These are phyloP conservation scores for Trypanosoma lewisi DNA, from an alignment of 208 protist species.

Conservation along the genomic window DNA sequence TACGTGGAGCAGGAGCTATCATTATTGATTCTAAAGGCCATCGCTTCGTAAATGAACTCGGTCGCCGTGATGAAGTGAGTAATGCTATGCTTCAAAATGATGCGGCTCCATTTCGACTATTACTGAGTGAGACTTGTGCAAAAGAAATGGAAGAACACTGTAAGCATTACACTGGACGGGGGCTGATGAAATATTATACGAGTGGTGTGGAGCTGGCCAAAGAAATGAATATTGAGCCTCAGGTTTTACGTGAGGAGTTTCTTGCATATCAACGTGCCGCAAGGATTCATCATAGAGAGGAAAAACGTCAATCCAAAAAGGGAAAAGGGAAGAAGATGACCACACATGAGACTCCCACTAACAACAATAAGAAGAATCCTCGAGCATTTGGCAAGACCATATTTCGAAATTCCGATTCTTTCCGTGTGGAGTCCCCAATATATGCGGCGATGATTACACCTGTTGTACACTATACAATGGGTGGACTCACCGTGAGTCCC, in stretches of 20 bases:
- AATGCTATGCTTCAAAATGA: constrained; percentile 55
- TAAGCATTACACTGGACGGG: constrained; percentile 76
- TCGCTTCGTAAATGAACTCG: constrained; percentile 96
- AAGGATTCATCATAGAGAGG: constrained; percentile 23
- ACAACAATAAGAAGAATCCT: too few species aligned
- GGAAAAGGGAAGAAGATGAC: constrained; percentile 43
- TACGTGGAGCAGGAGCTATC: too few species aligned
- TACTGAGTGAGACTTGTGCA: constrained; percentile 54
- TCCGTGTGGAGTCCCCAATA: constrained; percentile 41
- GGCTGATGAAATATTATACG: constrained; percentile 65
- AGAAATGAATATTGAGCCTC: constrained; percentile 33
- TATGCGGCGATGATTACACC: constrained; percentile 88
- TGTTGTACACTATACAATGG: constrained; percentile 96
- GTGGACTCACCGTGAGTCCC: constrained; percentile 82
- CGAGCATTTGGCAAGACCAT: constrained; percentile 90
- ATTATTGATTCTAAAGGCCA: too few species aligned
- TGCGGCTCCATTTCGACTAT: constrained; percentile 53
- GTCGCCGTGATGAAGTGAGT: constrained; percentile 87
- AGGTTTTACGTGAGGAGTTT: constrained; percentile 39
- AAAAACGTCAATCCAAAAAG: background rate
- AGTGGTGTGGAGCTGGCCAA: constrained; percentile 44
- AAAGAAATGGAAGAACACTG: constrained; percentile 75
- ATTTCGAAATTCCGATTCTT: constrained; percentile 62
- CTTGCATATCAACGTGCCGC: constrained; percentile 38
- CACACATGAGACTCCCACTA: too few species aligned